Evolutionary conservation across 129 eudicot genomes (phyloP).

Genomic region (Cynara cardunculus): DNA sequence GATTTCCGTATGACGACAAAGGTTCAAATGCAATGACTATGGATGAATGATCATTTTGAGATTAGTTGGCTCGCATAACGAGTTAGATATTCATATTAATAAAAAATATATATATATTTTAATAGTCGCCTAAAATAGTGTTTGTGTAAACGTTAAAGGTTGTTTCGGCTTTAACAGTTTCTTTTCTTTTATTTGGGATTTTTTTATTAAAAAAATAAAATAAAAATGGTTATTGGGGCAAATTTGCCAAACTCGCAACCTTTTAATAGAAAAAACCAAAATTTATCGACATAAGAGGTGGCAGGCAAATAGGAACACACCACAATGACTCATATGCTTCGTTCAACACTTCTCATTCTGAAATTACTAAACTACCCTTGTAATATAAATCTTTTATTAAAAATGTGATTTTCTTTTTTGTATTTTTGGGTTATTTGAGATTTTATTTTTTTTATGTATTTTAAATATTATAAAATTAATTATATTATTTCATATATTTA

Average conservation of each 20-base stretch:
- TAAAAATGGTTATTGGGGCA: background rate
- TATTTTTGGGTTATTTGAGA: too few species aligned
- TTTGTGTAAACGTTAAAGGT: conserved; percentile 7
- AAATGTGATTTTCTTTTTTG: too few species aligned
- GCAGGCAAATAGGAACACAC: conserved; percentile 30
- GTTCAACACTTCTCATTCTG: background rate
- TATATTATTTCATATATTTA: too few species aligned
- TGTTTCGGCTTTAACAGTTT: conserved; percentile 8
- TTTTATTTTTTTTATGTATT: too few species aligned
- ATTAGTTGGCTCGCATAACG: too few species aligned
- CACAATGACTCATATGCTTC: conserved; percentile 28
- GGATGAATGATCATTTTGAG: too few species aligned
- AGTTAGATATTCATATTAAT: too few species aligned
- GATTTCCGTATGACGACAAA: too few species aligned
- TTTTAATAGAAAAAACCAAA: conserved; percentile 12
- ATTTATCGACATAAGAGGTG: conserved; percentile 24
- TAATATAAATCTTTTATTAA: background rate
- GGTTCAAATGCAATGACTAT: too few species aligned
- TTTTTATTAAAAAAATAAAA: background rate
- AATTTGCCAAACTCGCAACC: conserved; percentile 4
- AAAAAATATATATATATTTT: too few species aligned
- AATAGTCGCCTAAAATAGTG: background rate
- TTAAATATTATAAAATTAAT: too few species aligned
- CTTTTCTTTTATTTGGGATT: background rate
- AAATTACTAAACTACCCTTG: background rate